Base-by-base conservation (phyloP, 352 stramenopile genomes). In the Globisporangium carolinianum region DNA sequence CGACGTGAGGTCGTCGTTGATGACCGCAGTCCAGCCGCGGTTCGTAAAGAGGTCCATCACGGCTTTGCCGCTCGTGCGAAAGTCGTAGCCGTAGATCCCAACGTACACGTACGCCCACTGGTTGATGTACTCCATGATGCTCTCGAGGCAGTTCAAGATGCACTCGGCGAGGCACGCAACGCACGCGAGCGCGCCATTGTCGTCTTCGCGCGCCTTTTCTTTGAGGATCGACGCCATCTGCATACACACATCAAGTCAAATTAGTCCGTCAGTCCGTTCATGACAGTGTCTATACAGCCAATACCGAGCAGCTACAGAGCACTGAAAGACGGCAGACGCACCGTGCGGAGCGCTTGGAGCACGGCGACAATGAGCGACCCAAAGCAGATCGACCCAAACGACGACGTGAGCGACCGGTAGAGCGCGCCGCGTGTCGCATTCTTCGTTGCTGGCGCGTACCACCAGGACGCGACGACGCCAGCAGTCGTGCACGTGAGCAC, bases 111-210 rank as follows among this genome's bases (percentile, higher is more conserved):
- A 96, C 4, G 86, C 95, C 75, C 82, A 95, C 58, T 88, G 71
- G 68, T 97, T 97, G 53, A 97, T 82, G 61, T 96, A 96, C 69
- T 96, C 82, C 67, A 96, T 87, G 55, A 96, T 71, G 49, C 63
- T 70, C 53, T 91, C 82, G 51, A 97, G 72, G 57, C 84, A 95
- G 73, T 75, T 76, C 17, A 97, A 58, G 24, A 96, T 80, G 66
- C 89, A 97, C 51, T 91, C 76, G 4, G 86, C 86, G 57, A 97
- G 75, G 58, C 89, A 97, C 17, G 77, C 79, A 7, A 97, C 68
- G 58, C 87, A 94, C 7, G 83, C 82, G 3, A 93, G 70, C 58
- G 66, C 79, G 6, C 67, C 67, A 57, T 91, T 93, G 50, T 94
- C 82, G 17, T 94, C 78, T 41, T 93, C 77, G 8, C 54, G 66